phyloP scores from a whole-genome alignment of 371 early-diverging fungal species.

The Hamiltosporidium magnivora region DNA sequence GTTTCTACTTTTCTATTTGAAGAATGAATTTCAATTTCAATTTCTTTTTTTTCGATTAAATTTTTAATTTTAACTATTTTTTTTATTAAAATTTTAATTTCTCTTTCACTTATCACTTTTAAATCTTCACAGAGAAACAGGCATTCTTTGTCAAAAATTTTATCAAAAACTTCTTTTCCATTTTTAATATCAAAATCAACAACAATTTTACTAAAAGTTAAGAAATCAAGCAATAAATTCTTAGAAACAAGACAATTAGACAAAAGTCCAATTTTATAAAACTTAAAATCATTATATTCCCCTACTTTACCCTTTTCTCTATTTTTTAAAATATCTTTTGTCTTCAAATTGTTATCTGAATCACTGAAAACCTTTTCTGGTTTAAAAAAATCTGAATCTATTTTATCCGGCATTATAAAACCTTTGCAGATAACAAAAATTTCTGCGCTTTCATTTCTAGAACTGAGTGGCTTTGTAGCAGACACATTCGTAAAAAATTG shows the following conservation, averaged over 20 bases:
- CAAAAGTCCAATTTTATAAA: neutral
- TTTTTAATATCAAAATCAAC: neutral
- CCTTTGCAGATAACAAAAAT: constrained; percentile 92
- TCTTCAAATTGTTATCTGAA: constrained; percentile 54
- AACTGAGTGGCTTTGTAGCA: constrained; percentile 97
- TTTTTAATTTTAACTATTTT: too few relatives aligned
- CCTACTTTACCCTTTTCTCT: neutral
- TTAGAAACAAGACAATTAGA: neutral
- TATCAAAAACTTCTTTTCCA: neutral
- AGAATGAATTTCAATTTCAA: too few relatives aligned
- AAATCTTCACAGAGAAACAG: too few relatives aligned
- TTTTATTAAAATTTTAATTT: too few relatives aligned
- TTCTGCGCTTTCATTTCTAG: constrained; percentile 97
- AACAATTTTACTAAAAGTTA: neutral
- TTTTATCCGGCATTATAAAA: constrained; percentile 75
- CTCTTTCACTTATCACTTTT: too few relatives aligned
- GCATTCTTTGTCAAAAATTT: neutral
- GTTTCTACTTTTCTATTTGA: too few relatives aligned
- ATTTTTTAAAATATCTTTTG: neutral
- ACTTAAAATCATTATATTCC: neutral
- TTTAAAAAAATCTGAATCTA: constrained; percentile 82
- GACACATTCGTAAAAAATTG: constrained; percentile 89
- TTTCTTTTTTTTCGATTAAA: too few relatives aligned
- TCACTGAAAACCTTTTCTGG: constrained; percentile 83
- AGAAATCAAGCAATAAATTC: neutral